Conservation (phyloP, 495 filamentous ascomycete species). For the Penicillium parvum region DNA sequence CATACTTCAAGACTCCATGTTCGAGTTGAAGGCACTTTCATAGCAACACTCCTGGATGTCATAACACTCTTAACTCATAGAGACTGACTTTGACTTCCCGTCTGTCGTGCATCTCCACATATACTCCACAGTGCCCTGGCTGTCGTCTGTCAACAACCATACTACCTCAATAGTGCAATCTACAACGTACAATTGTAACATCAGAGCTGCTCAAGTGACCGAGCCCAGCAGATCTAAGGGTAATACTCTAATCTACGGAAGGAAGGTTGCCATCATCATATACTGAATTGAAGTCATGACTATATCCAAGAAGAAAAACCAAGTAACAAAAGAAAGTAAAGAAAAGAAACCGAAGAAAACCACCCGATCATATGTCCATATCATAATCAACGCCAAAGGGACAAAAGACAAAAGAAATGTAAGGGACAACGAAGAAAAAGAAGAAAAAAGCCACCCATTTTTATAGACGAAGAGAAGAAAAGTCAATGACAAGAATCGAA, state of each 20-base stretch:
- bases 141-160: no score
- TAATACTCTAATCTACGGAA: not conserved
- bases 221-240: not conserved
- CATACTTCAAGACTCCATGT: no score
- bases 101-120: no score
- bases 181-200: no score
- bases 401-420: conserved; percentile 13
- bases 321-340: conserved; percentile 16
- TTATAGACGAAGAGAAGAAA: conserved; percentile 11
- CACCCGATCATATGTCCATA: conserved; percentile 20
- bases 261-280: not conserved
- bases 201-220: no score
- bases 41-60: no score
- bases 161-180: no score
- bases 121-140: no score
- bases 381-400: conserved; percentile 14
- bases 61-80: no score
- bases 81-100: no score
- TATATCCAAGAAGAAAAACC: conserved; percentile 13
- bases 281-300: conserved; percentile 9
- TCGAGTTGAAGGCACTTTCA: no score
- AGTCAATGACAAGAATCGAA: conserved; percentile 8
- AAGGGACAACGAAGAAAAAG: conserved; percentile 4
- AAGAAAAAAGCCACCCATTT: conserved; percentile 14
- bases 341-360: conserved; percentile 5